These are phyloP conservation scores for Aureobasidium sp. DNA, from an alignment of 2,329 filamentous ascomycete genomes.

Conservation along the genomic window DNA sequence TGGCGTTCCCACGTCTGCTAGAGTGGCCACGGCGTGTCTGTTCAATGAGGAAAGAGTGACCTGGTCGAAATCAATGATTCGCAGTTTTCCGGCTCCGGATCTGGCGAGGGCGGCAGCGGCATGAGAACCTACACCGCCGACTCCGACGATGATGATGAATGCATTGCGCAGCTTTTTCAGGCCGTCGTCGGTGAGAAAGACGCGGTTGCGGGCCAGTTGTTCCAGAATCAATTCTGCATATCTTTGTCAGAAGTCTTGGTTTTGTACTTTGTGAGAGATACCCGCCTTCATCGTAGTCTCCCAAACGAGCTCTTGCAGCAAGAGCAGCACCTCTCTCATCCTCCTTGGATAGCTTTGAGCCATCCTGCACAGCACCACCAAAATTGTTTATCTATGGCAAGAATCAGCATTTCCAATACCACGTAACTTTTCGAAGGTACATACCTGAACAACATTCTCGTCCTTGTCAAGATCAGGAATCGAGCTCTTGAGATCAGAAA, in stretches of 20 bases:
- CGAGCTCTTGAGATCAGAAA: conserved; percentile 53
- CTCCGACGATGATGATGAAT: conserved; percentile 85
- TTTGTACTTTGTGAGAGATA: background rate
- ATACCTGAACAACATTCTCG: conserved; percentile 46
- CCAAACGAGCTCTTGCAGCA: conserved; percentile 53
- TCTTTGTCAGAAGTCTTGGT: background rate
- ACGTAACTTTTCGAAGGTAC: conserved; percentile 9
- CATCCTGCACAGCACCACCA: conserved; percentile 45
- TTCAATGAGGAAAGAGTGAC: conserved; percentile 92
- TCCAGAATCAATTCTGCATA: conserved; percentile 77
- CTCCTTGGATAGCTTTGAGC: conserved; percentile 40
- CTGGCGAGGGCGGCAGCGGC: conserved; percentile 77
- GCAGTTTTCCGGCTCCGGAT: conserved; percentile 79
- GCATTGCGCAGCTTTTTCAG: conserved; percentile 70
- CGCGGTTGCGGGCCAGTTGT: conserved; percentile 85
- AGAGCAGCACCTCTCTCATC: conserved; percentile 53
- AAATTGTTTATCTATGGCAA: conserved; percentile 53
- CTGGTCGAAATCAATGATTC: conserved; percentile 95
- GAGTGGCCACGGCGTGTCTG: conserved; percentile 87
- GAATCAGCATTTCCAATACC: conserved; percentile 23
- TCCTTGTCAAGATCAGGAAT: conserved; percentile 50
- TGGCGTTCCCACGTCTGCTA: conserved; percentile 85
- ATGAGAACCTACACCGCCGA: conserved; percentile 92
- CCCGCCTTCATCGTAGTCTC: conserved; percentile 57
- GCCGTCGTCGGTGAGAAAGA: conserved; percentile 79